A percentile compares a stretch with the other conserved stretches of the same genome.
Evolutionary conservation across 352 stramenopile species (phyloP).

Genomic region (Saprolegnia diclina): DNA sequence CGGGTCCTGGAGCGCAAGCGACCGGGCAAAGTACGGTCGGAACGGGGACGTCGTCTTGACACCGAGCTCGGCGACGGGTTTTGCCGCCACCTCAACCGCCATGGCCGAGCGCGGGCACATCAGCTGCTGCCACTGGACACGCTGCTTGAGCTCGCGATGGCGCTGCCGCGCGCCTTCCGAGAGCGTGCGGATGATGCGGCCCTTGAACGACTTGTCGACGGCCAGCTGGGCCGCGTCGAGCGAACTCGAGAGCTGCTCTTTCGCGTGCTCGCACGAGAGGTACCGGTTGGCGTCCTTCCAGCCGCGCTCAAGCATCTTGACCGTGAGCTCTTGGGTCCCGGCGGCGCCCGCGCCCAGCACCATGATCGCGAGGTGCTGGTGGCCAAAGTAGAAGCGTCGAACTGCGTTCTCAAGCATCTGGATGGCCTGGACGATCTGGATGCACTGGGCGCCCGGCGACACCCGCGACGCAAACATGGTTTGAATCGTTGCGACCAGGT

Average conservation of each 20-base stretch:
- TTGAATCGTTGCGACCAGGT: background rate
- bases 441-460: slow-evolving; percentile 1
- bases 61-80: background rate
- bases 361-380: slow-evolving; percentile 26
- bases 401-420: slow-evolving; percentile 24
- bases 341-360: slow-evolving; percentile 17
- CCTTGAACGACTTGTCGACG: background rate
- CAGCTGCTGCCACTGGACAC: slow-evolving; percentile 3
- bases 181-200: slow-evolving; percentile 12
- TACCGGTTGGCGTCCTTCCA: slow-evolving; percentile 23
- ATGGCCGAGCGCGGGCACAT: background rate
- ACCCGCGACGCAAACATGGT: background rate
- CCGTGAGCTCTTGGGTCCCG: slow-evolving; percentile 13
- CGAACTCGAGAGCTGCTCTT: slow-evolving; percentile 5
- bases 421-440: slow-evolving; percentile 15
- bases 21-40: slow-evolving; percentile 10
- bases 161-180: background rate
- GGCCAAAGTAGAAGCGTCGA: slow-evolving; percentile 26
- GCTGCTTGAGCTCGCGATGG: background rate
- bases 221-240: slow-evolving; percentile 4
- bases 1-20: slow-evolving; percentile 12
- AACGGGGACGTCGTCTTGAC: slow-evolving; percentile 12
- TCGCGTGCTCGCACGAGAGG: slow-evolving; percentile 14
- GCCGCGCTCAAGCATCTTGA: slow-evolving; percentile 24
- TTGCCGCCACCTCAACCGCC: background rate